Evolutionary conservation across 2,329 filamentous ascomycete genomes (phyloP), one percentile per base, ranked within the genome.

Genomic region (Oidium heveae): DNA sequence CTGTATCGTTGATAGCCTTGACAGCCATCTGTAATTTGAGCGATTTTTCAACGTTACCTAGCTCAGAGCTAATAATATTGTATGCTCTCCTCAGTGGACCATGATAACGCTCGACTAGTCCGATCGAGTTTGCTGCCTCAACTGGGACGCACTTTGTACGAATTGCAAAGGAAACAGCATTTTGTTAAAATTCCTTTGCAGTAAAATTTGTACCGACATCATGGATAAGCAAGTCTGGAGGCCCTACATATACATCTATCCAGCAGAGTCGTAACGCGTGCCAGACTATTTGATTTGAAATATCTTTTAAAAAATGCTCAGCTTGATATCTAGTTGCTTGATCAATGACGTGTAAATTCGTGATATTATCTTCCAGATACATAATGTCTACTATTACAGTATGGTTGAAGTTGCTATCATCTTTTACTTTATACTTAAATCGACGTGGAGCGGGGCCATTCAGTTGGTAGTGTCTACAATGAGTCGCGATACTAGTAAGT

Each of bases 201-300:
- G n/a, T 10, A n/a, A n/a, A n/a, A n/a, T n/a, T n/a, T n/a, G n/a
- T n/a, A n/a, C n/a, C n/a, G n/a, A n/a, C n/a, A n/a, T 54, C 41
- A 20, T 32, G 20, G 18, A 49, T 32, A 49, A 53, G 37, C 28
- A 32, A 28, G 22, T 56, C 49, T 9, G 43, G 50, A 2, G 52
- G 56, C 12, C 54, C 44, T 2, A 54, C 18, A 46, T 57, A 57
- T 13, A 33, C 55, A 39, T 57, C 34, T 5, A 56, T 56, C 53
- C 47, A 57, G 47, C 53, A 57, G 9, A 15, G 22, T 10, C 56
- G 33, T 39, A 57, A 28, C 2, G 22, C 20, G 18, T 57, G 36
- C 34, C 51, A 57, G 15, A 37, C 39, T 46, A 33, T 22, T 22
- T 43, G 36, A 2, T 43, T 34, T 28, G 18, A 39, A 3, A 52